These are phyloP conservation scores for Fusarium torreyae DNA, from an alignment of 2,329 filamentous ascomycete species.

Conservation along the genomic window DNA sequence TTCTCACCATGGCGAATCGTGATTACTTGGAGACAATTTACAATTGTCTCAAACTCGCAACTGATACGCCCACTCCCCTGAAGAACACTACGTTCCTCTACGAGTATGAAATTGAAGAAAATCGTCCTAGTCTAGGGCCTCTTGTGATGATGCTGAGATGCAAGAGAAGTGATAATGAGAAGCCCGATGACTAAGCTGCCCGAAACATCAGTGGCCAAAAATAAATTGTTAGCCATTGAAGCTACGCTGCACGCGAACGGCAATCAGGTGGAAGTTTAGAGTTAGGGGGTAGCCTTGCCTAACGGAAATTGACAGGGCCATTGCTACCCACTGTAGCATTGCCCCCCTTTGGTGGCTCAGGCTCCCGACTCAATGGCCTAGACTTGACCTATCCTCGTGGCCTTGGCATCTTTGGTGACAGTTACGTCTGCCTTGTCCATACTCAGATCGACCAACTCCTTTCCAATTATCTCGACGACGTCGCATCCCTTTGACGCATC, in stretches of 20 bases:
- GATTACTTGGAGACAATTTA: background rate
- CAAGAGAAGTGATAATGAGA: conserved; percentile 2
- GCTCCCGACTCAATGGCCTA: conserved; percentile 26
- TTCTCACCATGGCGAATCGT: conserved; percentile 39
- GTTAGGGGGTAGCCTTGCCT: conserved; percentile 36
- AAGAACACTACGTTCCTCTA: background rate
- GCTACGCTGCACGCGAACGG: conserved; percentile 44
- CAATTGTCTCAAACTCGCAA: background rate
- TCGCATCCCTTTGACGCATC: conserved; percentile 26
- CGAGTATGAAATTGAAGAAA: background rate
- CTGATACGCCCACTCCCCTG: background rate
- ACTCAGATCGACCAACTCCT: conserved; percentile 35
- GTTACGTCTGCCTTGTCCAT: conserved; percentile 41
- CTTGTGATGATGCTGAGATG: conserved; percentile 22
- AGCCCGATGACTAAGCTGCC: conserved; percentile 44
- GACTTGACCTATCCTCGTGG: conserved; percentile 41
- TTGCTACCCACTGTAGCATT: conserved; percentile 13
- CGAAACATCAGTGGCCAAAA: conserved; percentile 10
- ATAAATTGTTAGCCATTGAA: conserved; percentile 48
- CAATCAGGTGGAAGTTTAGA: conserved; percentile 47
- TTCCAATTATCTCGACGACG: conserved; percentile 34
- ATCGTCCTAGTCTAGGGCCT: background rate
- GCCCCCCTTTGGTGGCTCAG: conserved; percentile 22
- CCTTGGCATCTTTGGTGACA: conserved; percentile 48
- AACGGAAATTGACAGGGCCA: conserved; percentile 25